Evolutionary conservation across 2,329 filamentous ascomycete genomes (phyloP).

Genomic region (Penicillium capsulatum): DNA sequence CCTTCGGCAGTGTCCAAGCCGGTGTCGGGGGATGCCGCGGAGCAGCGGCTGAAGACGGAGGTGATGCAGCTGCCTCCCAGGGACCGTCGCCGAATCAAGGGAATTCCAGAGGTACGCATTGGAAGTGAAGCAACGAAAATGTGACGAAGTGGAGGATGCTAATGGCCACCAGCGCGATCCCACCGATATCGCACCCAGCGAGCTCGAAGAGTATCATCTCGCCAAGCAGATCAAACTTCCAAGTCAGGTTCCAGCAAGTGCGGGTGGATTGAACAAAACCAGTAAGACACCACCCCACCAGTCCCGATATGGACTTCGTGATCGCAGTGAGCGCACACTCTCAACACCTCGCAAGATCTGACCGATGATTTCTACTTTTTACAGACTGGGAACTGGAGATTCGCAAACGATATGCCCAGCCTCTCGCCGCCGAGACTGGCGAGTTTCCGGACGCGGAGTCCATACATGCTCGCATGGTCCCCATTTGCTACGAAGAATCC

Average conservation of each 20-base stretch:
- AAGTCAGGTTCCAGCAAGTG: constrained; percentile 63
- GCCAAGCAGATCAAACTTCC: constrained; percentile 50
- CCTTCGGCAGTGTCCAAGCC: constrained; percentile 48
- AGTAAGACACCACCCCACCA: constrained; percentile 49
- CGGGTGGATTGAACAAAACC: constrained; percentile 73
- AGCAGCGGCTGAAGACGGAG: constrained; percentile 61
- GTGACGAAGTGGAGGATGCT: constrained; percentile 7
- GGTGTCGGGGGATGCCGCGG: constrained; percentile 56
- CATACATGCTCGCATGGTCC: constrained; percentile 57
- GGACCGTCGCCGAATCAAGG: constrained; percentile 57
- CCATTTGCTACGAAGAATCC: constrained; percentile 63
- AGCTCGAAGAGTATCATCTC: constrained; percentile 43
- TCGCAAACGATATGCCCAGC: constrained; percentile 60
- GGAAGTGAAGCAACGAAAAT: neutral
- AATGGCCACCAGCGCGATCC: constrained; percentile 33
- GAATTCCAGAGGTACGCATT: constrained; percentile 46
- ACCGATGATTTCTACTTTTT: constrained; percentile 8
- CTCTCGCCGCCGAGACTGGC: constrained; percentile 57
- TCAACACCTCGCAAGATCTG: constrained; percentile 9
- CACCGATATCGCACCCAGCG: constrained; percentile 28
- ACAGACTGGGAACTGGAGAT: constrained; percentile 62
- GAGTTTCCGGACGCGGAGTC: constrained; percentile 59
- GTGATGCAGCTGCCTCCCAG: constrained; percentile 59
- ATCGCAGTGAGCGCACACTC: constrained; percentile 3
- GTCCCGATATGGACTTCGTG: constrained; percentile 6